Base-by-base conservation (phyloP, 2,329 filamentous ascomycete species). In the Paecilomyces variotii region DNA sequence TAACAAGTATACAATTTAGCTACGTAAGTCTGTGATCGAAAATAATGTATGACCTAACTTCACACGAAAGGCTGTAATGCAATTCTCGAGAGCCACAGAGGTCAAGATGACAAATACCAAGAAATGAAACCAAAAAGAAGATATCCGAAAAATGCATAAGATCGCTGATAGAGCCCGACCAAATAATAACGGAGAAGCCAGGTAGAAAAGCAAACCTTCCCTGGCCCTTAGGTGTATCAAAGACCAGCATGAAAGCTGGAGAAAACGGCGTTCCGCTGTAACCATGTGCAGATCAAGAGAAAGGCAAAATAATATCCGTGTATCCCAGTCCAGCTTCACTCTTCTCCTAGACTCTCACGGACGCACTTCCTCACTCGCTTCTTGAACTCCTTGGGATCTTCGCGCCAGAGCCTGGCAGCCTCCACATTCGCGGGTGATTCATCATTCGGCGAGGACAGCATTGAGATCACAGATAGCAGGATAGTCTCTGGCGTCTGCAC, bases 401-500 rank as follows among this genome's bases (percentile, higher is more conserved):
- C 90, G 56, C 94, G 84, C 83, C 94, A 88, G 78, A 97, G 76
- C 61, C 89, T 84, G 10, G 93, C 94, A 2, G 94, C 94, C 78
- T 97, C 93, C 28, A 97, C 86, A 72, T 99, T 97, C 55, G 94
- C 94, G 0, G 94, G 91, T 67, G 88, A 93, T 80, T 97, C 94
- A 70, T 96, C 91, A 72, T 99, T 99, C 54, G 94, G 94, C 69
- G 89, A 88, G 63, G 90, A 87, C 63, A 99, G 86, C 79, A 99
- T 87, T 73, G 89, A 94, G 72, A 99, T 95, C 34, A 96, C 92
- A 68, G 87, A 91, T 32, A 99, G 77, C 54, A 99, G 79, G 62
- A 99, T 97, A 25, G 91, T 96, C 80, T 97, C 93, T 56, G 93
- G 92, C 11, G 89, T 92, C 76, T 97, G 94, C 1, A 97, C 93